A percentile compares a stretch with the other conserved stretches of the same genome.
Conservation (phyloP, 495 filamentous ascomycete genomes). For the Penicillium coprophilum region DNA sequence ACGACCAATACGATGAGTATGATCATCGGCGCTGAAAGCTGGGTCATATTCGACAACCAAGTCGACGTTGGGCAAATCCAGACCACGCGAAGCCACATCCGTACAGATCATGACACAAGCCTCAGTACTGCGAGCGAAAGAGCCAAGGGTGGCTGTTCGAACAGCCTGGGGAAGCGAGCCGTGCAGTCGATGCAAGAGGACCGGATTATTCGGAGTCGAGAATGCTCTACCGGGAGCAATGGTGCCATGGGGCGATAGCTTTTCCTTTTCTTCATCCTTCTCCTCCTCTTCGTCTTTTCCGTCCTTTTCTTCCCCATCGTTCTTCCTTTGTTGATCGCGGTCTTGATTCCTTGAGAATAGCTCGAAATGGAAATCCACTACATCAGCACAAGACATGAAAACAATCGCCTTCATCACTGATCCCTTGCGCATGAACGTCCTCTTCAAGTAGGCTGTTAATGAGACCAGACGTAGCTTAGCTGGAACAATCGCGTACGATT, state of each 20-base stretch:
- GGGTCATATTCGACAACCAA: constrained; percentile 94
- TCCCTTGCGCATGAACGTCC: constrained; percentile 80
- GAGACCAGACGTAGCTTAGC: constrained; percentile 88
- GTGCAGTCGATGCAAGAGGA: constrained; percentile 83
- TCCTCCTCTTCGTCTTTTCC: constrained; percentile 22
- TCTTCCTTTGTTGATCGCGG: constrained; percentile 28
- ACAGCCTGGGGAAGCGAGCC: constrained; percentile 88
- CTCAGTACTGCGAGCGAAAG: constrained; percentile 63
- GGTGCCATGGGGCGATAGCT: constrained; percentile 47
- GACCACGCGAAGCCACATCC: constrained; percentile 89
- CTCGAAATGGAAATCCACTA: constrained; percentile 93
- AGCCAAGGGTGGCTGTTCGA: constrained; percentile 77
- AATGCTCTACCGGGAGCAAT: constrained; percentile 51
- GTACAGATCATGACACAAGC: constrained; percentile 86
- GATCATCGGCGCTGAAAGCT: constrained; percentile 84
- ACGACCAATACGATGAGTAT: constrained; percentile 90
- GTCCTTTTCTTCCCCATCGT: constrained; percentile 26
- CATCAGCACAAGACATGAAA: constrained; percentile 95
- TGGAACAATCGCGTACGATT: constrained; percentile 81
- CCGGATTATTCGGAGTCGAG: constrained; percentile 51
- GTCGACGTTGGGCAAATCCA: constrained; percentile 92
- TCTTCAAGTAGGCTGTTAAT: constrained; percentile 76
- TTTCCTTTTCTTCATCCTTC: constrained; percentile 23
- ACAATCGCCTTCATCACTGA: constrained; percentile 93
- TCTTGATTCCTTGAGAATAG: constrained; percentile 62